Base-by-base conservation (phyloP, 805 yeast species). In the Saturnispora quitensis region DNA sequence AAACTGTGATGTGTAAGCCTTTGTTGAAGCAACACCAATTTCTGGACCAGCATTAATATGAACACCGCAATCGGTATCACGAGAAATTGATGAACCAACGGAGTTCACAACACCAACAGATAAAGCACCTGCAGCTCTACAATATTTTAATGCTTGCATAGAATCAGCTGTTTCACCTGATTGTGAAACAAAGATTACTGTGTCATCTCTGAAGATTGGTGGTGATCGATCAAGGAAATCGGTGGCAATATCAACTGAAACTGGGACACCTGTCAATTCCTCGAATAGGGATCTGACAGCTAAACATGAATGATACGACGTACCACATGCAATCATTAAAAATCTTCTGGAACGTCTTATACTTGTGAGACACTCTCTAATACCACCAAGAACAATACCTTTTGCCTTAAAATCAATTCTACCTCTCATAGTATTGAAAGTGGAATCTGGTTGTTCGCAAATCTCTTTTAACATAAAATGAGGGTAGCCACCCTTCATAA, bases 41-140 rank as follows among this genome's bases (percentile, higher is more conserved):
- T 93, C 99, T 45, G 99, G 99, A 58, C 99, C 99, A 47, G 99
- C 99, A 67, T 93, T 93, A 68, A 93, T 90, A 69, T 93, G 99
- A 52, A 93, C 97, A 80, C 99, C 99, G 76, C 99, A 93, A 71
- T 90, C 96, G 22, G 99, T 93, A 65, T 82, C 89, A 73, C 99
- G 84, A 6, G 98, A 91, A 69, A 93, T 89, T 42, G 93, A 82
- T 5, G 99, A 93, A 64, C 99, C 99, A 43, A 93, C 99, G 59
- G 90, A 80, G 76, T 93, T 93, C 56, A 93, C 99, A 64, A 93
- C 87, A 73, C 99, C 99, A 53, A 93, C 93, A 28, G 97, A 89
- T 59, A 95, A 76, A 34, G 99, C 97, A 61, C 98, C 99, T 65
- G 97, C 84, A 64, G 95, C 98, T 65, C 86, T 78, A 74, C 97